A percentile compares a stretch with the other conserved stretches of the same genome.
Conservation (phyloP, 495 filamentous ascomycete genomes). For the Tuber melanosporum region DNA sequence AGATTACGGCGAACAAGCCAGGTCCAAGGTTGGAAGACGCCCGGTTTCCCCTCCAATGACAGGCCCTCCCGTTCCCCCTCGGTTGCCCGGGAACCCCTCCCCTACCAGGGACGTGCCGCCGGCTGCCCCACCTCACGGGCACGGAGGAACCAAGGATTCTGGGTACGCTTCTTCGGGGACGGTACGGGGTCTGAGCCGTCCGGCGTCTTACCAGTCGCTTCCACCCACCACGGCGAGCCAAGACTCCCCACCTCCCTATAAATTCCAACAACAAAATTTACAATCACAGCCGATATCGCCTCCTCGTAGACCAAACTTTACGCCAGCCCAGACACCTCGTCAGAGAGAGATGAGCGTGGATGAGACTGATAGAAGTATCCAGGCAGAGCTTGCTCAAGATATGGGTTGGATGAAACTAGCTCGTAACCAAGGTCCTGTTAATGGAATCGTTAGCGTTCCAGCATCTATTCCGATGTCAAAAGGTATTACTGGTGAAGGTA, state of each 20-base stretch:
- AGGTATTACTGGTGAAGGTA: constrained; percentile 20
- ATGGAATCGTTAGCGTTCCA: constrained; percentile 31
- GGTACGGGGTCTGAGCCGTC: constrained; percentile 37
- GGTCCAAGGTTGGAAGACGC: constrained; percentile 23
- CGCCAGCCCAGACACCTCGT: constrained; percentile 29
- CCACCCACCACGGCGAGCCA: constrained; percentile 28
- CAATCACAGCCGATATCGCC: constrained; percentile 31
- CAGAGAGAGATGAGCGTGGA: constrained; percentile 29
- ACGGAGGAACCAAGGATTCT: constrained; percentile 31
- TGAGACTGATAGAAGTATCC: constrained; percentile 30
- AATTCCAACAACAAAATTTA: constrained; percentile 24
- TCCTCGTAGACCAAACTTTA: constrained; percentile 24
- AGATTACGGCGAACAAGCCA: constrained; percentile 19
- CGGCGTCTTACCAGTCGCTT: constrained; percentile 34
- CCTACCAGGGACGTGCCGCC: constrained; percentile 33
- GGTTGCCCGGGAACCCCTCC: constrained; percentile 25
- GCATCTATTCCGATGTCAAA: constrained; percentile 14
- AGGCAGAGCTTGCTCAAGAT: constrained; percentile 38
- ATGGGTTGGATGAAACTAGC: constrained; percentile 41
- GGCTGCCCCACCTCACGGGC: constrained; percentile 34
- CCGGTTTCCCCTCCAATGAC: constrained; percentile 31
- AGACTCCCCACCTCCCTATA: constrained; percentile 23
- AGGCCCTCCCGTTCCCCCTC: constrained; percentile 29
- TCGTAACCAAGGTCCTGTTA: constrained; percentile 18
- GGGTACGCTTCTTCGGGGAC: constrained; percentile 40